Base-by-base conservation (phyloP, 1,139 yeast genomes). In the Suhomyces bokatorum region DNA sequence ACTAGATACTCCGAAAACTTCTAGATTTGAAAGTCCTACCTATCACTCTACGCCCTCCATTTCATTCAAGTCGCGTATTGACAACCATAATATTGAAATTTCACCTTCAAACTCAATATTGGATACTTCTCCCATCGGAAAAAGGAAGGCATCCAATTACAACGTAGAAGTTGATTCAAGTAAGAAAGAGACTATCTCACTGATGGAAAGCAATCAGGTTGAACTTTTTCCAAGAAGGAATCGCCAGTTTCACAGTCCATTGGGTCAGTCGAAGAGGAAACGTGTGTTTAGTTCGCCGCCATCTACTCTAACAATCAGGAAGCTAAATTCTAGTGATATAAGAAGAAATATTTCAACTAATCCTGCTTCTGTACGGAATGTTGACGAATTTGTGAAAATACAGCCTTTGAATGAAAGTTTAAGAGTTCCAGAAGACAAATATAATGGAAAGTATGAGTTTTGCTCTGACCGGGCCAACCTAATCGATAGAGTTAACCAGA, bases 401-500 rank as follows among this genome's bases (percentile, higher is more conserved):
- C 4, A 20, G 24, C 9, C 24, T 20, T 20, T 8, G 9, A 20
- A 17, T 5, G 17, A 3, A 17, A 17, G 6, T 20, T 8, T 2
- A 20, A 20, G 8, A 7, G 2, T 20, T 6, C n/a, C 29, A 9
- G n/a, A 26, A 12, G n/a, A 11, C 29, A 26, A 12, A n/a, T 11
- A 2, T 4, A 11, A 10, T 4, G 29, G 5, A 10, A 11, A 12
- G 10, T 26, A 11, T 13, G 10, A 17, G 8, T 7, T 16, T 32
- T 16, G 30, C 15, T 35, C 50, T 4, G 53, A 56, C 10, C 39
- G 58, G 17, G 55, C 53, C 4, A 46, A 42, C 29, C 42, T 54
- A 14, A 42, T 54, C n/a, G 57, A 54, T 27, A 40, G 47, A 27
- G 56, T 54, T 7, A 54, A 54, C 40, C 54, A 47, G 38, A 54